A percentile compares a stretch with the other conserved stretches of the same genome.
These are phyloP conservation scores for Suillus placidus DNA, from an alignment of 768 basidiomycete species.

Conservation along the genomic window DNA sequence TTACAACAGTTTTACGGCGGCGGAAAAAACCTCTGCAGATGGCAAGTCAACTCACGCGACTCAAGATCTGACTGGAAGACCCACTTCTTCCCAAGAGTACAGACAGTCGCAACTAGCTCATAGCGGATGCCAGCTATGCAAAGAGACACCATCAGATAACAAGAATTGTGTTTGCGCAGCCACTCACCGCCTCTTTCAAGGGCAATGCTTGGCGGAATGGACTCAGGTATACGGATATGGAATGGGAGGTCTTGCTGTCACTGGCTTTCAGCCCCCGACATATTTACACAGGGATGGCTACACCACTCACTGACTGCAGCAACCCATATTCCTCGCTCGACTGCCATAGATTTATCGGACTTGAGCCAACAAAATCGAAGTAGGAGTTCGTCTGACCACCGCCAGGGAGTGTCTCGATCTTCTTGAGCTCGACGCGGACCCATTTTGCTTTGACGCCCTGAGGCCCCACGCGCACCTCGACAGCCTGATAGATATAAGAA, in stretches of 20 bases:
- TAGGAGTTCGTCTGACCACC: constrained; percentile 71
- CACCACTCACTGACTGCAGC: constrained; percentile 59
- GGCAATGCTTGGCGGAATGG: constrained; percentile 83
- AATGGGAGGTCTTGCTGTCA: constrained; percentile 86
- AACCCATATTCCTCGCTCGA: constrained; percentile 73
- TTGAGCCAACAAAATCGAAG: constrained; percentile 79
- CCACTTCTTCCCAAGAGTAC: constrained; percentile 84
- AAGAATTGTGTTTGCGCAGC: not conserved
- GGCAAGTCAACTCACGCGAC: constrained; percentile 8
- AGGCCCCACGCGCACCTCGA: constrained; percentile 79
- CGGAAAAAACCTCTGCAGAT: constrained; percentile 74
- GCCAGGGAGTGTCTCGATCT: constrained; percentile 82
- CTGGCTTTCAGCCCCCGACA: constrained; percentile 4
- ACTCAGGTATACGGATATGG: constrained; percentile 89
- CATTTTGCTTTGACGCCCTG: constrained; percentile 88
- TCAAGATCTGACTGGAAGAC: constrained; percentile 21
- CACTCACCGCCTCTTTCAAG: constrained; percentile 72
- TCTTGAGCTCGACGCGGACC: constrained; percentile 89
- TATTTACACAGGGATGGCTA: constrained; percentile 6
- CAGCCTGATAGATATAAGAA: constrained; percentile 50
- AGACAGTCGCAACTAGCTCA: constrained; percentile 86
- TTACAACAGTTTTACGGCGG: constrained; percentile 69
- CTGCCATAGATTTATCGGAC: constrained; percentile 84
- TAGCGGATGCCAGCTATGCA: constrained; percentile 79
- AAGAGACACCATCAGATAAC: not conserved